Base-by-base conservation (phyloP, 2,329 filamentous ascomycete species). In the Cladosporium phlei region DNA sequence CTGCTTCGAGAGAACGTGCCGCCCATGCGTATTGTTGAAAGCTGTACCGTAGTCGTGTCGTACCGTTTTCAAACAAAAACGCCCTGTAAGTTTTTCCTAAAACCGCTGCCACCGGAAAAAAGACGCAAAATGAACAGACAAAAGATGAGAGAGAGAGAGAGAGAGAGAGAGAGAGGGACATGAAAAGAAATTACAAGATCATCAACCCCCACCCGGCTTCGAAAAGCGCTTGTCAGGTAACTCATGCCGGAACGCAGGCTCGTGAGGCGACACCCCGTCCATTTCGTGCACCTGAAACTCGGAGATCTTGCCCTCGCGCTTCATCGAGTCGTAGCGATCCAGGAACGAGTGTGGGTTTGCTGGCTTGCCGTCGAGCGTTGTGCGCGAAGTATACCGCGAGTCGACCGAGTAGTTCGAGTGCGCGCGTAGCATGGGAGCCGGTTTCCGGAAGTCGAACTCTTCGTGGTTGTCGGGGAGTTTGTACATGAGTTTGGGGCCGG, bases 401-500 rank as follows among this genome's bases (percentile, higher is more conserved):
- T 45, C 42, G 16, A 45, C 14, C 4, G 42, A 45, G 24, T 29
- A 17, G 24, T 45, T 45, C 9, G 39, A 43, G 7, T 33, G 39
- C n/a, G 29, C 29, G 29, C 39, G 39, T 28, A 19, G 10, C 4
- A 20, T 29, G 39, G 38, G 34, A 7, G 48, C n/a, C 49, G 52
- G n/a, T 47, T 52, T 30, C 33, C 22, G 52, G 48, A 53, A 58
- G 47, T 38, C 49, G 40, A 52, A 55, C 20, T 55, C 50, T 28
- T 55, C 44, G 32, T 59, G 42, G 17, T 59, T 51, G 49, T 63
- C 60, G 10, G 62, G 62, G 2, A 62, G 50, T 24, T 55, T 55
- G 48, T 63, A 65, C 55, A 63, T 62, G 11, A 61, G 52, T 33
- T 56, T 61, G 11, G 57, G 60, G 20, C 42, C 37, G 22, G 43